Conservation (phyloP, 2,329 filamentous ascomycete species). For the Colletotrichum cuscutae region DNA sequence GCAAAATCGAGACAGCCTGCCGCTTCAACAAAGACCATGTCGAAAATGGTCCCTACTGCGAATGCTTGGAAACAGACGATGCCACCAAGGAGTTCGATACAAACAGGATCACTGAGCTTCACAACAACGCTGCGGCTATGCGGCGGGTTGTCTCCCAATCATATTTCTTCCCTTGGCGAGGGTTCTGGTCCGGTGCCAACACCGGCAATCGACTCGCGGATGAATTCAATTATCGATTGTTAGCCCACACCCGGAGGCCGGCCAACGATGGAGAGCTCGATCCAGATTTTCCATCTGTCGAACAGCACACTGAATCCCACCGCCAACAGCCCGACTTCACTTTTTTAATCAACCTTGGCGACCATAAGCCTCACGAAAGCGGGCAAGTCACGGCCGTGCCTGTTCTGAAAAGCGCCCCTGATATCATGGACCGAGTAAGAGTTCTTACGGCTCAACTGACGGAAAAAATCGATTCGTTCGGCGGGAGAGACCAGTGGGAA, state of each 20-base stretch:
- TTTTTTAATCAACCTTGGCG: not conserved
- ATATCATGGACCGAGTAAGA: not conserved
- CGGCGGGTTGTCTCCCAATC: conserved; percentile 7
- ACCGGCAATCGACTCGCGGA: no score
- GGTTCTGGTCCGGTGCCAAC: not conserved
- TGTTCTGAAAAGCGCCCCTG: not conserved
- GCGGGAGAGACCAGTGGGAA: not conserved
- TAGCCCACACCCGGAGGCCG: not conserved
- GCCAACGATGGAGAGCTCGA: not conserved
- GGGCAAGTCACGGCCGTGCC: not conserved
- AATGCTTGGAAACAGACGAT: not conserved
- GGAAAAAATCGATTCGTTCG: not conserved
- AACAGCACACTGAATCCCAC: not conserved
- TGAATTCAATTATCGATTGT: not conserved
- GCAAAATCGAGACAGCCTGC: conserved; percentile 29
- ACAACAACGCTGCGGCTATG: conserved; percentile 22
- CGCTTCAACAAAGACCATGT: conserved; percentile 31
- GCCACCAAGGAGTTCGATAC: not conserved
- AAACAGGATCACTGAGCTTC: conserved; percentile 7
- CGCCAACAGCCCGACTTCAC: not conserved
- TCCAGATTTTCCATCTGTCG: not conserved
- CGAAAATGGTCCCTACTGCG: not conserved
- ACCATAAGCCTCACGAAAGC: not conserved
- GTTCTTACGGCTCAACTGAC: not conserved
- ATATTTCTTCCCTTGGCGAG: conserved; percentile 6